These are phyloP conservation scores for Phytophthora rubi DNA, from an alignment of 352 stramenopile genomes.

Conservation along the genomic window DNA sequence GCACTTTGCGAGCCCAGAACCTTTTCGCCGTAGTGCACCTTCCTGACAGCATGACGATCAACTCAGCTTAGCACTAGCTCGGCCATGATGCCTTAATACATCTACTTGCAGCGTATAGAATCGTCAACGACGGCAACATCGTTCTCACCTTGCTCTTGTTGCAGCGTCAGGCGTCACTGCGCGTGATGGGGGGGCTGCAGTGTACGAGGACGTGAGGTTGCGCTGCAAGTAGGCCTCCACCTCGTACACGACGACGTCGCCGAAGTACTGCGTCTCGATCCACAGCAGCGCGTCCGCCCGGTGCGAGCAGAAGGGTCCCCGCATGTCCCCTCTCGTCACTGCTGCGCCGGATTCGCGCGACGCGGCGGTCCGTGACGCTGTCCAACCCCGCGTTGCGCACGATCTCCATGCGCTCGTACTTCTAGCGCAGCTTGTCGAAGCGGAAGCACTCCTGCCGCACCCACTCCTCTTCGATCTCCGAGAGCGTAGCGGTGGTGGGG, in stretches of 20 bases:
- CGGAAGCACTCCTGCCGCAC: slow-evolving; percentile 76
- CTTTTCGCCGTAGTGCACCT: too few species aligned
- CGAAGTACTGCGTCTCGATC: slow-evolving; percentile 93
- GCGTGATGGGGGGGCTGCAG: slow-evolving; percentile 14
- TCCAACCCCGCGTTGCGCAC: slow-evolving; percentile 92
- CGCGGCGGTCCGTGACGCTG: slow-evolving; percentile 84
- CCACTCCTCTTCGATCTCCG: slow-evolving; percentile 80
- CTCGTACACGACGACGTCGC: slow-evolving; percentile 92
- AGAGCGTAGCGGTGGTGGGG: slow-evolving; percentile 65
- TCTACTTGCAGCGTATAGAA: too few species aligned
- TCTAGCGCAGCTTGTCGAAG: slow-evolving; percentile 88
- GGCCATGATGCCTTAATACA: too few species aligned
- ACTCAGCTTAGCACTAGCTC: too few species aligned
- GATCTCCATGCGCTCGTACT: slow-evolving; percentile 90
- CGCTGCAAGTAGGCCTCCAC: slow-evolving; percentile 89
- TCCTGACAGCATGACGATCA: too few species aligned
- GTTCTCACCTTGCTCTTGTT: too few species aligned
- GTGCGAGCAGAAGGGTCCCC: slow-evolving; percentile 82
- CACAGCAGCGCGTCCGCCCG: slow-evolving; percentile 83
- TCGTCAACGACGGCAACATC: too few species aligned
- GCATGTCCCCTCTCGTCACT: slow-evolving; percentile 72
- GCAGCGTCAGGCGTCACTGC: too few species aligned
- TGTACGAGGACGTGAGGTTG: slow-evolving; percentile 59
- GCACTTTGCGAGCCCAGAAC: too few species aligned
- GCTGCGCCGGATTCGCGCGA: slow-evolving; percentile 77